Evolutionary conservation across 805 yeast genomes (phyloP).

Genomic region (Tetrapisispora taiwanensis): DNA sequence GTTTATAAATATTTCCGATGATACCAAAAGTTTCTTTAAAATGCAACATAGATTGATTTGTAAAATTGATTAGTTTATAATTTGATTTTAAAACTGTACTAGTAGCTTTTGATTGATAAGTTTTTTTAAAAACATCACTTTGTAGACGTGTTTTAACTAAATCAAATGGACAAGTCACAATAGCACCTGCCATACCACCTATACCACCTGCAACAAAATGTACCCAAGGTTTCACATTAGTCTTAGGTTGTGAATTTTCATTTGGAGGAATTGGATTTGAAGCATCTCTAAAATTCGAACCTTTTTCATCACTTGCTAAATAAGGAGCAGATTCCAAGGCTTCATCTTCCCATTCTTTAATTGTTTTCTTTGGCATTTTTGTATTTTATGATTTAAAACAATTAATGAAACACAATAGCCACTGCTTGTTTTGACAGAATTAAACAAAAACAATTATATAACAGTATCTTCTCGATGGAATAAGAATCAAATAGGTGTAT

Average conservation of each 20-base stretch:
- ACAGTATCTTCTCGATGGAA: too few relatives aligned
- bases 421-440: too few relatives aligned
- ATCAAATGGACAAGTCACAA: constrained; percentile 89
- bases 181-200: constrained; percentile 98
- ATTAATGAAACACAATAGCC: too few relatives aligned
- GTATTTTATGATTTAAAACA: neutral
- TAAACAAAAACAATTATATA: too few relatives aligned
- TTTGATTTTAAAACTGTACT: constrained; percentile 3
- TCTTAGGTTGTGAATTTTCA: constrained; percentile 6
- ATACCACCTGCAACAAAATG: constrained; percentile 86
- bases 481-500: too few relatives aligned
- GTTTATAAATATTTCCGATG: constrained; percentile 51
- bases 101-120: constrained; percentile 33
- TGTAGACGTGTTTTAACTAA: constrained; percentile 93
- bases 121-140: constrained; percentile 64
- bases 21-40: constrained; percentile 75
- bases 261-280: constrained; percentile 13
- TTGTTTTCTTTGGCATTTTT: constrained; percentile 20
- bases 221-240: constrained; percentile 46
- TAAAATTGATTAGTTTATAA: constrained; percentile 20
- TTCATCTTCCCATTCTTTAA: constrained; percentile 37
- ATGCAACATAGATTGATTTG: constrained; percentile 51
- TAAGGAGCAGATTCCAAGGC: constrained; percentile 51
- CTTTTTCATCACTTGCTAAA: constrained; percentile 63
- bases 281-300: constrained; percentile 41